A percentile compares a stretch with the other conserved stretches of the same genome.
Evolutionary conservation across 2,329 filamentous ascomycete genomes (phyloP).

Genomic region (Colletotrichum truncatum): DNA sequence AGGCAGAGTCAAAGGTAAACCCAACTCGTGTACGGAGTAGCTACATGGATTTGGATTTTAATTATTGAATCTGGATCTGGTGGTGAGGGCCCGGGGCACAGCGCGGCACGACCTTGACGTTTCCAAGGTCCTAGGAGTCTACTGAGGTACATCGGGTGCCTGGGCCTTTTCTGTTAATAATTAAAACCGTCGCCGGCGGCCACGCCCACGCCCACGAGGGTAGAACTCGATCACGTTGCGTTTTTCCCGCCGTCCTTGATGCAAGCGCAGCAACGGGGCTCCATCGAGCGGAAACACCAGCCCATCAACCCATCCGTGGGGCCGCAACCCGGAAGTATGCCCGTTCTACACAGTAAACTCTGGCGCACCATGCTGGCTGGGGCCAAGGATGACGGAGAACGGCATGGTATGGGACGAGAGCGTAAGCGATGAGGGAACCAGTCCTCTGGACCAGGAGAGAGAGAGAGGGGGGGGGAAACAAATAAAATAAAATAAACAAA

Average conservation of each 20-base stretch:
- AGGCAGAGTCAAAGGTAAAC: slow-evolving; percentile 11
- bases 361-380: background rate
- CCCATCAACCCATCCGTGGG: slow-evolving; percentile 10
- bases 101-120: background rate
- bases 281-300: slow-evolving; percentile 26
- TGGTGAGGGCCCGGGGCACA: slow-evolving; percentile 21
- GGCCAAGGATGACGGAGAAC: slow-evolving; percentile 10
- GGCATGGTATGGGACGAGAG: background rate
- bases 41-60: slow-evolving; percentile 22
- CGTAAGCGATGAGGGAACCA: background rate
- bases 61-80: slow-evolving; percentile 1
- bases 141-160: too few relatives aligned
- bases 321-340: slow-evolving; percentile 6
- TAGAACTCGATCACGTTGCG: slow-evolving; percentile 18
- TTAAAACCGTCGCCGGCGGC: slow-evolving; percentile 28
- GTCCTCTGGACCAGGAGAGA: too few relatives aligned
- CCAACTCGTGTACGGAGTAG: background rate
- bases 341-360: too few relatives aligned
- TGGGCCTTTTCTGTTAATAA: slow-evolving; percentile 31
- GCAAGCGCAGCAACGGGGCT: slow-evolving; percentile 21
- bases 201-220: slow-evolving; percentile 3
- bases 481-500: too few relatives aligned
- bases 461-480: too few relatives aligned
- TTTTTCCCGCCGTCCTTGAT: slow-evolving; percentile 23
- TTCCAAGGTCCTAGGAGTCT: too few relatives aligned